Evolutionary conservation across 2,329 filamentous ascomycete species (phyloP).

Genomic region (Aureobasidium leucospermi): DNA sequence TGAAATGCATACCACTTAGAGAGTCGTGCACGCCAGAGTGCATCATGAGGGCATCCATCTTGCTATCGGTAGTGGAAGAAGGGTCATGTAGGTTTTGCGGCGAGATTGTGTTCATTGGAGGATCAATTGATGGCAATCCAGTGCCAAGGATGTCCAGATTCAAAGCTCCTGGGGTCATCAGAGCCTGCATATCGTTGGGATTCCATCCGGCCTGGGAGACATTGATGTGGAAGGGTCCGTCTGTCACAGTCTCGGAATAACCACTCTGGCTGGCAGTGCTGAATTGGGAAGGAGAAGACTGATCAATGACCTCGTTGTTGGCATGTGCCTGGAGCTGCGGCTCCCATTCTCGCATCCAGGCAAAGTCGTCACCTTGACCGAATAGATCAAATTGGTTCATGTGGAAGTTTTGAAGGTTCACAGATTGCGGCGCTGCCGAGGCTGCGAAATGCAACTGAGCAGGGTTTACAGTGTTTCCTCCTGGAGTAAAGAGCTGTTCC

Average conservation of each 20-base stretch:
- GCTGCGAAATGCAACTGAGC: slow-evolving; percentile 75
- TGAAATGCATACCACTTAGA: slow-evolving; percentile 46
- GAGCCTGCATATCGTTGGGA: slow-evolving; percentile 61
- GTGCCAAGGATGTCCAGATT: slow-evolving; percentile 66
- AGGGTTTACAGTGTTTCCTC: slow-evolving; percentile 54
- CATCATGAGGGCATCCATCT: slow-evolving; percentile 62
- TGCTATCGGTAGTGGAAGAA: slow-evolving; percentile 57
- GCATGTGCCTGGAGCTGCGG: slow-evolving; percentile 57
- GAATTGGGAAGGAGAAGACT: slow-evolving; percentile 90
- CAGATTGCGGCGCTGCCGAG: slow-evolving; percentile 40
- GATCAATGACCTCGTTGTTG: slow-evolving; percentile 78
- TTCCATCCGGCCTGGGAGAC: slow-evolving; percentile 45
- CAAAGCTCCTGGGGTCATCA: slow-evolving; percentile 60
- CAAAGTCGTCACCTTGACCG: slow-evolving; percentile 62
- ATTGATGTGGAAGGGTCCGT: slow-evolving; percentile 45
- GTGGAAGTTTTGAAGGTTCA: slow-evolving; percentile 29
- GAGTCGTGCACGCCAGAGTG: slow-evolving; percentile 56
- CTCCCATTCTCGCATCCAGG: slow-evolving; percentile 80
- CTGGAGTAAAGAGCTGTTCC: slow-evolving; percentile 60
- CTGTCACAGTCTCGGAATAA: slow-evolving; percentile 85
- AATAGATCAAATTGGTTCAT: slow-evolving; percentile 46
- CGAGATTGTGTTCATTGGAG: slow-evolving; percentile 65
- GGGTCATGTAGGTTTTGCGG: slow-evolving; percentile 68
- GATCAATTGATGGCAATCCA: slow-evolving; percentile 68
- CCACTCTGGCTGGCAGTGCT: slow-evolving; percentile 90